Conservation (phyloP, 345 rosid species). For the Syzygium aromaticum region DNA sequence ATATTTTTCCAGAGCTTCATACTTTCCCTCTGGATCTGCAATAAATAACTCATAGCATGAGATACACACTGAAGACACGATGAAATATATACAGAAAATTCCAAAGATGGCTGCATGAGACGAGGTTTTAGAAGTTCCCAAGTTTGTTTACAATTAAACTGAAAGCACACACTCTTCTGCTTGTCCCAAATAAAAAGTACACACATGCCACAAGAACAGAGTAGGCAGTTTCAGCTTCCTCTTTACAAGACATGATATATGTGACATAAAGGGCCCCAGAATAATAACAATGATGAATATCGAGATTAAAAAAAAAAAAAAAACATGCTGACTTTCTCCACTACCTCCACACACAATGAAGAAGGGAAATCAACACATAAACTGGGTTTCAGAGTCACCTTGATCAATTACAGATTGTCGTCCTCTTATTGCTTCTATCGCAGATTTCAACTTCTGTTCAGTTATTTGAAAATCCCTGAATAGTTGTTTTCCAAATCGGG, state of each 20-base stretch:
- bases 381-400: slow-evolving; percentile 30
- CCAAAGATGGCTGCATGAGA: not conserved
- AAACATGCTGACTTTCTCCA: not conserved
- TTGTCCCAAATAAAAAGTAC: not conserved
- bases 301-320: not conserved
- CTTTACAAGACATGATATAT: not conserved
- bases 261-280: not conserved
- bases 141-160: not conserved
- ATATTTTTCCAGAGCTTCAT: slow-evolving; percentile 90
- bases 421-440: slow-evolving; percentile 86
- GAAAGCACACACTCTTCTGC: not conserved
- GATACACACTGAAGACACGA: slow-evolving; percentile 1
- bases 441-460: slow-evolving; percentile 55
- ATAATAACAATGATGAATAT: not conserved
- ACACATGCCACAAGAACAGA: not conserved
- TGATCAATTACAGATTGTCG: slow-evolving; percentile 95
- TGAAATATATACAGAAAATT: not conserved
- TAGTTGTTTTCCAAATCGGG: slow-evolving; percentile 85
- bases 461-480: slow-evolving; percentile 80
- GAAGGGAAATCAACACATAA: not conserved
- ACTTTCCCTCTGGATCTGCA: slow-evolving; percentile 97
- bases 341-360: not conserved
- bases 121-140: not conserved
- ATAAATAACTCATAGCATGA: not conserved
- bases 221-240: not conserved